Percentiles rank a stretch among this genome's conserved stretches.
Conservation (phyloP, 169 alveolate genomes). For the Eimeria tenella region DNA sequence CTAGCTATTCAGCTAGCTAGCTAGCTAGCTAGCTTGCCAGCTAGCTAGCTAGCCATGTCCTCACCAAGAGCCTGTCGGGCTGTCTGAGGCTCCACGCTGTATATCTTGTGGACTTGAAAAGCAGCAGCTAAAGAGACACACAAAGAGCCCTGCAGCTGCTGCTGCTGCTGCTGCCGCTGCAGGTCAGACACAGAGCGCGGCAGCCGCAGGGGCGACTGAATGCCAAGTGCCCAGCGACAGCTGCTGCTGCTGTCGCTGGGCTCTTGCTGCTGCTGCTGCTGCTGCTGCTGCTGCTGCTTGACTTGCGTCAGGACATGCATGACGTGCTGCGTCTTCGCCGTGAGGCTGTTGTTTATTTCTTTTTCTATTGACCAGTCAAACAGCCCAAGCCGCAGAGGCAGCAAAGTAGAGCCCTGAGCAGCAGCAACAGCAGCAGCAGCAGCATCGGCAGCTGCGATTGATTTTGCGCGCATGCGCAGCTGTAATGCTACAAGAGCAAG, state of each 20-base stretch:
- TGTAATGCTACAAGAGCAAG: too few species aligned
- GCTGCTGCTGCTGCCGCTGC: conserved; percentile 34
- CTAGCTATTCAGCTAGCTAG: too few species aligned
- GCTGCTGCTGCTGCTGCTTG: not conserved
- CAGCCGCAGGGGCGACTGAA: not conserved
- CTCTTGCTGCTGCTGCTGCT: not conserved
- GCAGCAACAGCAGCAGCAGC: not conserved
- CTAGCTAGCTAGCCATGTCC: not conserved
- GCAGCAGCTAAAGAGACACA: conserved; percentile 1
- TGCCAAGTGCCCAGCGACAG: not conserved
- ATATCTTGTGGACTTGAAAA: not conserved
- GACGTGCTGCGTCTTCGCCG: conserved; percentile 15
- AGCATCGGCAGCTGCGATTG: not conserved
- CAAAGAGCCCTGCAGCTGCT: conserved; percentile 12
- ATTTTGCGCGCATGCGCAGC: too few species aligned
- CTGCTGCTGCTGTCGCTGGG: not conserved
- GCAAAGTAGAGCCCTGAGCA: not conserved
- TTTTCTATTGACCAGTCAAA: not conserved
- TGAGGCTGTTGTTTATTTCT: not conserved
- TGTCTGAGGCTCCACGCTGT: not conserved
- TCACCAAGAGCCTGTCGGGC: conserved; percentile 7
- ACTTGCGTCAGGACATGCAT: not conserved
- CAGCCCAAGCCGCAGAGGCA: not conserved
- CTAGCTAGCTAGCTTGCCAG: not conserved
- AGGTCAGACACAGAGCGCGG: conserved; percentile 16